Evolutionary conservation across 768 basidiomycete species (phyloP), one percentile per base, ranked within the genome.

Genomic region (Polyporus arcularius): DNA sequence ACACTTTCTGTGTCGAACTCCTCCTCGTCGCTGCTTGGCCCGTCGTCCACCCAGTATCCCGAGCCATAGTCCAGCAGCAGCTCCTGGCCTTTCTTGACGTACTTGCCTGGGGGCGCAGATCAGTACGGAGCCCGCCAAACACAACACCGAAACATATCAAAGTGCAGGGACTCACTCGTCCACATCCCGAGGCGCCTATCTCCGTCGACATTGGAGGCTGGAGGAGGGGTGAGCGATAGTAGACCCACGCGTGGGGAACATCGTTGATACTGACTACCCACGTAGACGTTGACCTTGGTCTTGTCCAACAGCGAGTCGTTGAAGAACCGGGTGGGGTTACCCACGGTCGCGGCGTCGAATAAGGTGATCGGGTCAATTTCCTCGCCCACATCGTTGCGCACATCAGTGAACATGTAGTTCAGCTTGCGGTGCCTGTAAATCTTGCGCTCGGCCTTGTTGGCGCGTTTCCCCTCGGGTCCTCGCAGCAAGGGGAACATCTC

Each of bases 321-420:
- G 2, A 83, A 61, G 55, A 75, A 83, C 35, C 82, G 71, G 0
- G 76, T 80, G 45, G 75, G 70, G 67, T 84, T 82, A 0, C 82
- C 80, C 11, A 76, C 58, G 10, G 65, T 57, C n/a, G 73, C 74
- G 21, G 81, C 78, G 70, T 84, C 82, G 14, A 77, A 58, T 42
- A 67, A 53, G 4, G 14, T 26, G 16, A 6, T 16, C 18, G 47
- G 6, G 47, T 6, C 28, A 2, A 4, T 14, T 9, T 16, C 50
- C 50, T 35, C 4, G 55, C 42, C 57, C 49, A 38, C 26, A 39
- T 59, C 43, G 14, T 35, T 10, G 32, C 32, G 4, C 5, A 12
- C 28, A 8, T 56, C 28, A 62, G 68, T 69, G 62, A 80, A 80
- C 16, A 72, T 45, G 55, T 80, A 80, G 59, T 80, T 80, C 30